A percentile compares a stretch with the other conserved stretches of the same genome.
Evolutionary conservation across 352 stramenopile genomes (phyloP).

Genomic region (Phytophthora hibernalis): DNA sequence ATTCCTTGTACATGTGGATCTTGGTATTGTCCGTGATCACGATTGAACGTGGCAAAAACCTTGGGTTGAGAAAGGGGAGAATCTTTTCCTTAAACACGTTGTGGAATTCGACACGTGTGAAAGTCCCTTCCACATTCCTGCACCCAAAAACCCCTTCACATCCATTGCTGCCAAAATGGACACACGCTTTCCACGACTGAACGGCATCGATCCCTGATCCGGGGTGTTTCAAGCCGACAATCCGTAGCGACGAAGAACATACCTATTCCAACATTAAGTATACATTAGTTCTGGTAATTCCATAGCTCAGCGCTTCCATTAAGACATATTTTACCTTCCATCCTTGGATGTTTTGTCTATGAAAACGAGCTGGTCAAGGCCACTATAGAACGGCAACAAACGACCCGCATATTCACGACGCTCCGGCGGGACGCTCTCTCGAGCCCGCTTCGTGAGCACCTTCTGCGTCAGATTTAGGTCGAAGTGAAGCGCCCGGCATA

Average conservation of each 20-base stretch:
- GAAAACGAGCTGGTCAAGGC: constrained; percentile 25
- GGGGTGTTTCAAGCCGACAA: constrained; percentile 16
- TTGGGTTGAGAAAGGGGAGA: constrained; percentile 91
- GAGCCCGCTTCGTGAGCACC: constrained; percentile 14
- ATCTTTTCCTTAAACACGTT: constrained; percentile 72
- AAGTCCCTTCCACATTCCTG: no score
- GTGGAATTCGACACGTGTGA: constrained; percentile 89
- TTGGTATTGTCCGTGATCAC: constrained; percentile 66
- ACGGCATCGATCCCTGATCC: constrained; percentile 7
- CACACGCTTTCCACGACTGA: constrained; percentile 15
- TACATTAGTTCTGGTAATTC: no score
- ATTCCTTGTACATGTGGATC: constrained; percentile 93
- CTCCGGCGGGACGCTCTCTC: constrained; percentile 19
- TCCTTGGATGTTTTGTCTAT: constrained; percentile 23
- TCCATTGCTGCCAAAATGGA: constrained; percentile 32
- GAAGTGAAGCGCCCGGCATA: constrained; percentile 10
- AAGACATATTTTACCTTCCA: no score
- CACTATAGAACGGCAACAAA: constrained; percentile 28
- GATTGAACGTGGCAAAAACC: constrained; percentile 69
- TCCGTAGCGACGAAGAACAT: constrained; percentile 8
- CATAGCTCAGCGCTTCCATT: no score
- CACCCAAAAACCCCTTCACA: constrained; percentile 10
- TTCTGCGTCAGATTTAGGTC: constrained; percentile 14
- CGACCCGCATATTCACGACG: constrained; percentile 7
- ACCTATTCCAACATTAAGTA: no score